Base-by-base conservation (phyloP, 441 rosid species). In the Adansonia rubrostipa region DNA sequence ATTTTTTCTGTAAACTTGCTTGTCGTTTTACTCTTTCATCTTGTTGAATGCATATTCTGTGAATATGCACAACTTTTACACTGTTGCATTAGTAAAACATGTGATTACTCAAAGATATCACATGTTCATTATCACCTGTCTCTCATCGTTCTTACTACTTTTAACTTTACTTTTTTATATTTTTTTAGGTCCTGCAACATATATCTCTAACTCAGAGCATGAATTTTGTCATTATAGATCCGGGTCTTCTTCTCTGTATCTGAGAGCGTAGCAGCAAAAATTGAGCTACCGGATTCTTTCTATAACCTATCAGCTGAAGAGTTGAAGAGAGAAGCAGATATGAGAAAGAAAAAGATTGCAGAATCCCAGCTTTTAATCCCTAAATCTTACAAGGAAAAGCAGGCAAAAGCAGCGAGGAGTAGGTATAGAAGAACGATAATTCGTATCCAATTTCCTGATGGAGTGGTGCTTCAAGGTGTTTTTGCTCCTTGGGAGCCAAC, bases 291-390 rank as follows among this genome's bases (percentile, higher is more conserved):
- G 70, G 97, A 92, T 71, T 91, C 97, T 70, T 96, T 96, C 81
- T 92, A 96, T 80, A 92, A 85, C 50, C 94, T 93, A n/a, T 86
- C 97, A 7, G 54, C 74, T 11, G 92, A 84, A 13, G 99, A 93
- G 86, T 40, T 93, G 20, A 92, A 87, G 82, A 83, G 97, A 82
- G 98, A 93, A 83, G 90, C 97, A 24, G 98, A 92, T 40, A 80
- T 83, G 81, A 84, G 95, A 83, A 96, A 89, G 93, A 96, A 93
- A 77, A 96, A 87, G 87, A 81, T 89, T 19, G 95, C 88, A 0
- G 99, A 96, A 9, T 96, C 99, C 0, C 95, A 92, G 89, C 92
- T 92, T 72, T 78, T 93, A 89, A 91, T 93, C 69, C 98, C 99
- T 2, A 92, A 82, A 84, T 96, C 98, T 9, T 92, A 82, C 79